Conservation (phyloP, 208 protist genomes). For the Trypanosoma mega region DNA sequence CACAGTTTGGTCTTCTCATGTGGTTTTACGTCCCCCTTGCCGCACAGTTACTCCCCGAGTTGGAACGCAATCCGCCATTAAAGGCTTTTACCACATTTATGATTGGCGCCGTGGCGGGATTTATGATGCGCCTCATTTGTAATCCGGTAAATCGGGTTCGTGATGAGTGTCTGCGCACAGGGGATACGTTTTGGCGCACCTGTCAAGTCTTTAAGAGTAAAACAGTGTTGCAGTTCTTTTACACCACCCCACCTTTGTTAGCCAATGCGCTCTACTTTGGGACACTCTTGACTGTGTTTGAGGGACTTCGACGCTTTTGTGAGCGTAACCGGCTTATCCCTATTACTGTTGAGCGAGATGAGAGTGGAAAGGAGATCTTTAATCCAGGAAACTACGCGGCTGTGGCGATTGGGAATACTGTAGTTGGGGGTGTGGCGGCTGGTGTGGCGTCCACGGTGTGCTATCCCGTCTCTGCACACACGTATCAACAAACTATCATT, state of each 20-base stretch:
- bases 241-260: slow-evolving; percentile 78
- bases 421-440: slow-evolving; percentile 73
- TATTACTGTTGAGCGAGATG: slow-evolving; percentile 19
- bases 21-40: slow-evolving; percentile 85
- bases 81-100: slow-evolving; percentile 87
- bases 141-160: slow-evolving; percentile 84
- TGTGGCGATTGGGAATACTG: slow-evolving; percentile 57
- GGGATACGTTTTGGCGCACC: slow-evolving; percentile 45
- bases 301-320: slow-evolving; percentile 83
- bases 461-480: slow-evolving; percentile 84
- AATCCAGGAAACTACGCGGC: slow-evolving; percentile 57
- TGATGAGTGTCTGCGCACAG: slow-evolving; percentile 80
- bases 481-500: slow-evolving; percentile 90
- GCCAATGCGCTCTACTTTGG: slow-evolving; percentile 88
- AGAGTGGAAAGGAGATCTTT: slow-evolving; percentile 38
- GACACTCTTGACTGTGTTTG: slow-evolving; percentile 83
- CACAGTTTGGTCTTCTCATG: slow-evolving; percentile 84
- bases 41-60: slow-evolving; percentile 55
- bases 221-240: slow-evolving; percentile 89
- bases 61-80: slow-evolving; percentile 54
- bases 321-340: slow-evolving; percentile 56
- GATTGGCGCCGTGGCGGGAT: slow-evolving; percentile 65
- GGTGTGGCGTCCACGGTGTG: slow-evolving; percentile 82
- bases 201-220: slow-evolving; percentile 70
- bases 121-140: slow-evolving; percentile 84